Conservation (phyloP, 1,284 basidiomycete species). For the Puccinia polysora region DNA sequence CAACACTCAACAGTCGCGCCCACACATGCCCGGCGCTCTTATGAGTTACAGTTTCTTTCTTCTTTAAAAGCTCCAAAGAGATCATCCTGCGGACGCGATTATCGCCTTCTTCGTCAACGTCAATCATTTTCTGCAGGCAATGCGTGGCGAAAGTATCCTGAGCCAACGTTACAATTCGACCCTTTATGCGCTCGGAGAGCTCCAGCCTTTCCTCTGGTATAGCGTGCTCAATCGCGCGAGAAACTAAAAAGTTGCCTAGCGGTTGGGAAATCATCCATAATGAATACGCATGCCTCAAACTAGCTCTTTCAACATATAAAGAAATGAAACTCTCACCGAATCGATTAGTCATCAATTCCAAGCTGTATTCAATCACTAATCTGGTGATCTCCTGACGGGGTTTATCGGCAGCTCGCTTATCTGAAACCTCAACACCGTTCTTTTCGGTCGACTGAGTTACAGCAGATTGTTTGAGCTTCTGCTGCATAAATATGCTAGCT, state of each 20-base stretch:
- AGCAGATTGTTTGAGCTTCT: slow-evolving; percentile 44
- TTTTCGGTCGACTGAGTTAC: slow-evolving; percentile 22
- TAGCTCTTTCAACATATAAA: background rate
- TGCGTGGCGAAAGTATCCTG: slow-evolving; percentile 43
- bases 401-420: background rate
- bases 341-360: slow-evolving; percentile 43
- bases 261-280: background rate
- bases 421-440: background rate
- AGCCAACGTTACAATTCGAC: slow-evolving; percentile 40
- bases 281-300: background rate
- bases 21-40: slow-evolving; percentile 44
- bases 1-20: slow-evolving; percentile 40
- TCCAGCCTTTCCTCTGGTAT: slow-evolving; percentile 28
- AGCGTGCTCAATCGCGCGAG: slow-evolving; percentile 44
- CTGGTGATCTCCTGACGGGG: slow-evolving; percentile 39
- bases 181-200: slow-evolving; percentile 35
- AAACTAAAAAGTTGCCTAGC: slow-evolving; percentile 43
- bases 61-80: slow-evolving; percentile 42
- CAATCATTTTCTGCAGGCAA: slow-evolving; percentile 44
- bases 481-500: slow-evolving; percentile 44
- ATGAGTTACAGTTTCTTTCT: slow-evolving; percentile 44
- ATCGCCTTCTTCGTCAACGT: slow-evolving; percentile 43
- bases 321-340: slow-evolving; percentile 26
- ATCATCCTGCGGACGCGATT: slow-evolving; percentile 38
- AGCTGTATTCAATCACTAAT: slow-evolving; percentile 42